Evolutionary conservation across 164 flowering plant species (phyloP), one percentile per base, ranked within the genome.

Genomic region (Dillenia turbinata): DNA sequence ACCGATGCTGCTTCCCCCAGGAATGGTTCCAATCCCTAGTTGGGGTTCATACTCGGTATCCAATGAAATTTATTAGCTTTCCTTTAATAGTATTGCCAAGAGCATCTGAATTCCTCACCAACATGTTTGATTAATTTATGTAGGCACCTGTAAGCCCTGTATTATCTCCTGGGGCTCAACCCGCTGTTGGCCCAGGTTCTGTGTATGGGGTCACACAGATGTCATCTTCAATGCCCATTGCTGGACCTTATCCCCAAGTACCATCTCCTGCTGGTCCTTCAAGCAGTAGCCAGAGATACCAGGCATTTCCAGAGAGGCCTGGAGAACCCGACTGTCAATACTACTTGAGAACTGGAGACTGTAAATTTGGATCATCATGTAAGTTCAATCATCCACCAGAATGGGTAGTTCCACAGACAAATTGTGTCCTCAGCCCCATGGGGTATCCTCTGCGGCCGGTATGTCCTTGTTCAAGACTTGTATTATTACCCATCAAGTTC

Each of bases 371-470:
- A 49, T 76, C 97, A 33, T 71, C 90, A 1, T 95, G 97, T 77
- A 89, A 75, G 77, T 95, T 85, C 69, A 94, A 95, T 79, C 99
- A 92, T 73, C 97, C 96, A 4, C 80, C 74, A 45, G 89, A 89
- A 50, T 57, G 73, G 75, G 66, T 69, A 61, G 52, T 76, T 17
- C 78, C 78, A 49, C 77, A 72, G 60, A 54, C 81, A 52, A 80
- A 62, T 69, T 82, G 73, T 60, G 58, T 63, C 49, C 83, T 88
- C 61, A 80, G 86, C 62, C 83, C 83, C 56, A 69, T 75, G 65
- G 96, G 92, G 66, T 92, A 90, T 57, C 99, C 99, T 65, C 61
- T 91, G 61, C 96, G 95, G 49, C 89, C 90, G 64, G 97, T 94
- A 77, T 69, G 85, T 54, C 40, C 40, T 33, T 33, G 40, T 33